Percentiles rank a stretch among this genome's conserved stretches.
Evolutionary conservation across 1,139 yeast genomes (phyloP).

Genomic region (Kluyveromyces sp.): DNA sequence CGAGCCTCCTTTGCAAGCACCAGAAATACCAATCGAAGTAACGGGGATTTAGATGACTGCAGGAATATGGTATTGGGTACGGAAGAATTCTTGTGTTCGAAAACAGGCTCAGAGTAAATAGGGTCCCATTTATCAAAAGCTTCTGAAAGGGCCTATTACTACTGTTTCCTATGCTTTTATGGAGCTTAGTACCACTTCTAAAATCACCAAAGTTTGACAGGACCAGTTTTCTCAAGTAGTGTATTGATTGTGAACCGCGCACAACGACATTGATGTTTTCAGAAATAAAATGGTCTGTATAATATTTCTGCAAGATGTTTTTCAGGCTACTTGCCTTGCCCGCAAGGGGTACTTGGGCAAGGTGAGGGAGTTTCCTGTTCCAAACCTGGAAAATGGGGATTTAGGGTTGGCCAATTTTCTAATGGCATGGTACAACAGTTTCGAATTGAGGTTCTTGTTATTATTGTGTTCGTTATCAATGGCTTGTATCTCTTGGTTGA

Average conservation of each 20-base stretch:
- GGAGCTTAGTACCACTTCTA: not conserved
- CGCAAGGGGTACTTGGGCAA: constrained; percentile 44
- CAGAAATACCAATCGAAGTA: constrained; percentile 38
- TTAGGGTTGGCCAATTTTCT: constrained; percentile 38
- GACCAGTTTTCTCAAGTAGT: constrained; percentile 46
- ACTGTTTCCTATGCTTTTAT: not conserved
- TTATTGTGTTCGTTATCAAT: constrained; percentile 57
- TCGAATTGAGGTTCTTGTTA: constrained; percentile 38
- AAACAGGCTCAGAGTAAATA: constrained; percentile 17
- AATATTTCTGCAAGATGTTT: constrained; percentile 45
- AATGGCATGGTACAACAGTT: constrained; percentile 51
- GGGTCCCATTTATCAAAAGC: constrained; percentile 16
- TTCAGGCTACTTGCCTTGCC: constrained; percentile 42
- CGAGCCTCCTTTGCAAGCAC: constrained; percentile 10
- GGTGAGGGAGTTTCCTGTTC: constrained; percentile 63
- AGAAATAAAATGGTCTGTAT: constrained; percentile 40
- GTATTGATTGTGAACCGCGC: constrained; percentile 57
- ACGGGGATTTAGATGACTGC: constrained; percentile 25
- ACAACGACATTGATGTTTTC: constrained; percentile 52
- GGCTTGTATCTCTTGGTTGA: constrained; percentile 47
- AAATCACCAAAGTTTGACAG: constrained; percentile 35
- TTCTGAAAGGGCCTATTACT: constrained; percentile 4
- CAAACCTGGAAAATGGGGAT: constrained; percentile 63
- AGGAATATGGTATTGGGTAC: constrained; percentile 25
- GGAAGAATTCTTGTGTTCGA: constrained; percentile 12